A percentile compares a stretch with the other conserved stretches of the same genome.
These are phyloP conservation scores for Neofusicoccum umdonicola DNA, from an alignment of 2,329 filamentous ascomycete genomes.

Conservation along the genomic window DNA sequence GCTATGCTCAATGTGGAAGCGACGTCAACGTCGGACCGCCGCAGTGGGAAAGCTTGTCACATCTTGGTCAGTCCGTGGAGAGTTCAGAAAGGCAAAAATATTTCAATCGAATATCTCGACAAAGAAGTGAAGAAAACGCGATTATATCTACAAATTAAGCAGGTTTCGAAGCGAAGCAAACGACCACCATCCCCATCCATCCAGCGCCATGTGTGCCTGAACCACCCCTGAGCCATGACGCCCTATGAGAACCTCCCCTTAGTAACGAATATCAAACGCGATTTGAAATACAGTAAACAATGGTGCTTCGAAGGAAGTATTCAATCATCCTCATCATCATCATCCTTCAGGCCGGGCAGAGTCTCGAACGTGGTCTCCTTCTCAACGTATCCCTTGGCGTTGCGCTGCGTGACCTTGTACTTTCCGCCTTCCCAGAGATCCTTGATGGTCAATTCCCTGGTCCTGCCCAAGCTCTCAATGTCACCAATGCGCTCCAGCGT, in stretches of 20 bases:
- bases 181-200: not conserved
- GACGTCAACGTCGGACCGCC: no score
- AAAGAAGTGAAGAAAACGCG: not conserved
- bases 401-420: constrained; percentile 51
- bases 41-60: not conserved
- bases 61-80: no score
- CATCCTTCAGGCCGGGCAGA: constrained; percentile 21
- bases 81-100: no score
- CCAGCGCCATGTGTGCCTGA: not conserved
- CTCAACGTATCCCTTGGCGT: constrained; percentile 26
- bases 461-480: constrained; percentile 90
- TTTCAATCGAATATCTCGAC: not conserved
- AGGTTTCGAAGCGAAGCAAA: not conserved
- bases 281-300: not conserved
- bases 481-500: constrained; percentile 84
- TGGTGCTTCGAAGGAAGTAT: not conserved
- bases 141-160: not conserved
- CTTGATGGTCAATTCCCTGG: constrained; percentile 93
- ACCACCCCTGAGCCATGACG: not conserved
- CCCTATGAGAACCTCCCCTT: no score
- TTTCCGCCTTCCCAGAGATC: constrained; percentile 83
- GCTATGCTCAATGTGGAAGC: no score
- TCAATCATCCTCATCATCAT: constrained; percentile 19
- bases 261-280: not conserved
- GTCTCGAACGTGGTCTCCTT: constrained; percentile 19